Conservation (phyloP, 176 grass and related monocot species). For the Stipa capillata region DNA sequence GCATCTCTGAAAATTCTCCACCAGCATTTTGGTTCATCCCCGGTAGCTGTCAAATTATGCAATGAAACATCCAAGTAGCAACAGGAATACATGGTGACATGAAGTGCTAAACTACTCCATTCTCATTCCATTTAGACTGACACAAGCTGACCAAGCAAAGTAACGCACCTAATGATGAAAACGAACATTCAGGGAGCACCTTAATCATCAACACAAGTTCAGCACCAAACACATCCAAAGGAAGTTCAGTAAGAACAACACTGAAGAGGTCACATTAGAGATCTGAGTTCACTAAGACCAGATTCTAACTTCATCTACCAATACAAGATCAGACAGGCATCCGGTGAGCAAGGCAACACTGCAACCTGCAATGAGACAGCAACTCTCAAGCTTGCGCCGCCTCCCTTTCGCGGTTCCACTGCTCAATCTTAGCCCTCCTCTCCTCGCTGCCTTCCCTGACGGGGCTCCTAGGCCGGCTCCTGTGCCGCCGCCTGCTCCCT, state of each 20-base stretch:
- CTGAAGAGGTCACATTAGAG: neutral
- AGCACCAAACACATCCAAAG: neutral
- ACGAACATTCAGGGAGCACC: neutral
- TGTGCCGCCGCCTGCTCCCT: conserved; percentile 29
- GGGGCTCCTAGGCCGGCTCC: conserved; percentile 43
- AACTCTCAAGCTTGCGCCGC: conserved; percentile 21
- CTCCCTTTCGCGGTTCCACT: conserved; percentile 83
- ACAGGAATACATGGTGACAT: no score
- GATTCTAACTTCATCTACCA: neutral
- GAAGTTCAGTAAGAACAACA: neutral
- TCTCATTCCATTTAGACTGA: neutral
- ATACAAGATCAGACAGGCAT: conserved; percentile 1
- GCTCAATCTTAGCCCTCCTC: conserved; percentile 69
- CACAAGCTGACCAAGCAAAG: neutral
- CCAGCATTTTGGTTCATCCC: neutral
- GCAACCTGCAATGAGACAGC: neutral
- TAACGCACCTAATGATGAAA: neutral
- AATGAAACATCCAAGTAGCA: no score
- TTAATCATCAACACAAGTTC: neutral
- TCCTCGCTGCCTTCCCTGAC: conserved; percentile 80
- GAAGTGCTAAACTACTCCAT: no score
- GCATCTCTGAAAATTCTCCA: neutral
- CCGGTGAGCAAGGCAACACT: neutral
- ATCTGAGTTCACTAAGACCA: neutral
- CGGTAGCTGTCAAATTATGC: neutral